Evolutionary conservation across 495 filamentous ascomycete species (phyloP).

Genomic region (Chaetomidium leptoderma): DNA sequence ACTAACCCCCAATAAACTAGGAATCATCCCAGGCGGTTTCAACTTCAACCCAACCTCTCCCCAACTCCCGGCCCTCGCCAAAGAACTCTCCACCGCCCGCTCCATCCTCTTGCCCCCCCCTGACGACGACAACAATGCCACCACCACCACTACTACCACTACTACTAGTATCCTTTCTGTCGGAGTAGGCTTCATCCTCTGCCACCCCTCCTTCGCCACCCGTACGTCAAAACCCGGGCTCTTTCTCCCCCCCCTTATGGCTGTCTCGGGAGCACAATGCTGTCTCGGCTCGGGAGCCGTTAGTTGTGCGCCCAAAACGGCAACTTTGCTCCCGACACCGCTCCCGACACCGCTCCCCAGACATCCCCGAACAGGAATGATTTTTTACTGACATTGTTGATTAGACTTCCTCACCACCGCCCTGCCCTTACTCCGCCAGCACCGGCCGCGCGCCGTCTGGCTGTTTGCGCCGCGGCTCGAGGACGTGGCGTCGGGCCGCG

Average conservation of each 20-base stretch:
- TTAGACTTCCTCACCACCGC: slow-evolving; percentile 35
- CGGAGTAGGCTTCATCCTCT: slow-evolving; percentile 40
- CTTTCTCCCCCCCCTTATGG: no score
- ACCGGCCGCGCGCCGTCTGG: slow-evolving; percentile 66
- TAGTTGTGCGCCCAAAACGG: no score
- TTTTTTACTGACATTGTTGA: no score
- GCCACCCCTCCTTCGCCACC: slow-evolving; percentile 22
- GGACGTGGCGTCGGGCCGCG: slow-evolving; percentile 25
- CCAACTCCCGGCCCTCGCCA: slow-evolving; percentile 26
- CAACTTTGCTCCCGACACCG: no score
- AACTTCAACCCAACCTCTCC: slow-evolving; percentile 32
- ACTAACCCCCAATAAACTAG: slow-evolving; percentile 17
- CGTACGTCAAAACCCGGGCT: no score
- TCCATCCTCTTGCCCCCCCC: slow-evolving; percentile 16
- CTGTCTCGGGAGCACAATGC: no score
- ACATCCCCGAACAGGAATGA: no score
- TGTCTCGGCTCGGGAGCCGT: no score
- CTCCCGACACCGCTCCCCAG: no score
- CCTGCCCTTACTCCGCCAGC: slow-evolving; percentile 39
- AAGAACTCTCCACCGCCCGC: slow-evolving; percentile 37
- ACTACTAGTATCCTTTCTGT: slow-evolving; percentile 26
- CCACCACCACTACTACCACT: background rate
- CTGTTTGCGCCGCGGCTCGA: slow-evolving; percentile 60
- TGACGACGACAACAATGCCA: slow-evolving; percentile 20
- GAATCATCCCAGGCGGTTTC: slow-evolving; percentile 38